phyloP scores from a whole-genome alignment of 75 land plant species.

The Cupressus sempervirens region DNA sequence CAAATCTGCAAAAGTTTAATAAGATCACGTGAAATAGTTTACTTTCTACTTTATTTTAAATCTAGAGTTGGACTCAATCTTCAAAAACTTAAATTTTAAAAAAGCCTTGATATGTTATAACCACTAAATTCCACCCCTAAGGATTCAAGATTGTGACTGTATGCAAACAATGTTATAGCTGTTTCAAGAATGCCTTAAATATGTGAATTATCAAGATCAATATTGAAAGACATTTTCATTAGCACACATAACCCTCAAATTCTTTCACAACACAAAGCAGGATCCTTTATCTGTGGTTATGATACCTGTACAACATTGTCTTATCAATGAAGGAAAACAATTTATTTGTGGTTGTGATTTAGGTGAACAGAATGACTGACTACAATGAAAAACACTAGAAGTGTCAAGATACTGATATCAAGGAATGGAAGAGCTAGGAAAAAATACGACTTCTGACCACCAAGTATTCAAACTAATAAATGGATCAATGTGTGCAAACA shows the following conservation, averaged over 20 bases:
- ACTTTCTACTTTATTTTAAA: neutral
- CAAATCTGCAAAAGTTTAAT: constrained; percentile 29
- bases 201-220: neutral
- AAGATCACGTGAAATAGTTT: constrained; percentile 1
- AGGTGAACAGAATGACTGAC: neutral
- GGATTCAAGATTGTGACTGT: constrained; percentile 3
- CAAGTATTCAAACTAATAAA: neutral
- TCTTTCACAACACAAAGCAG: neutral
- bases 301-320: neutral
- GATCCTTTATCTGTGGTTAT: neutral
- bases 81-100: neutral
- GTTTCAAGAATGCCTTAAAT: neutral
- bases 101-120: neutral
- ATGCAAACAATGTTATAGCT: neutral
- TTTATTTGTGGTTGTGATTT: neutral
- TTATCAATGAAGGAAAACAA: neutral
- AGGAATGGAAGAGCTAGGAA: neutral
- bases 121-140: neutral
- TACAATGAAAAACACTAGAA: neutral
- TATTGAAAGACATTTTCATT: neutral
- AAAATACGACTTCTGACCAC: neutral
- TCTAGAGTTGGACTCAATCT: neutral
- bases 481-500: neutral
- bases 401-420: neutral
- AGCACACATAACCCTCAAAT: neutral